Base-by-base conservation (phyloP, 345 rosid species). In the Ricinus communis region DNA sequence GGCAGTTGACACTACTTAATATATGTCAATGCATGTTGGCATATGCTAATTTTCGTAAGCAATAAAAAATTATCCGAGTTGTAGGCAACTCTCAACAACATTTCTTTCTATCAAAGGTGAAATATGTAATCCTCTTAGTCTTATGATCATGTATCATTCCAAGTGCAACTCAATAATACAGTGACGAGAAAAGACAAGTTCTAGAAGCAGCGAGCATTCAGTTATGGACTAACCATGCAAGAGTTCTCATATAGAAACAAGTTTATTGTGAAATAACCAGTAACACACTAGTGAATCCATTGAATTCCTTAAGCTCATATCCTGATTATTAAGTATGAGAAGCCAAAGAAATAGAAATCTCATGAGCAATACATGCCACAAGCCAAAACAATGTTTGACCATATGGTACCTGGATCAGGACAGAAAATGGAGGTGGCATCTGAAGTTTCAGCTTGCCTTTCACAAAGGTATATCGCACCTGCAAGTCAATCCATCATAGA, bases 381-480 rank as follows among this genome's bases (percentile, higher is more conserved):
- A 25, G 24, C 24, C 2, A 33, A 62, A 66, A 49, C 8, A 50
- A 43, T 8, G 46, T 0, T 1, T 68, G 25, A 43, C 8, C 40
- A 19, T 15, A 52, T 13, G 22, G 41, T 83, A 91, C 97, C 97
- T 94, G 97, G 71, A 88, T 90, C 46, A 75, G 80, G 19, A 77
- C 53, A 50, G 95, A 91, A 81, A 81, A 91, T 10, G 78, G 80
- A 4, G 89, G 74, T 5, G 96, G 97, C 95, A 87, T 79, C 65
- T 80, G 88, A 78, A 94, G 86, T 72, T 87, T 84, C 50, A 86
- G 77, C 31, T 53, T 72, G 58, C 95, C 93, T 80, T 87, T 88
- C 50, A 73, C 66, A 77, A 90, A 94, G 5, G 87, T 87, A 81
- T 88, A 91, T 22, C 82, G 87, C 50, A 87, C 98, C 97, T 89